Percentiles rank a stretch among this genome's conserved stretches.
Conservation (phyloP, 108 stramenopile genomes). For the Cyclostephanos invisitatus region DNA sequence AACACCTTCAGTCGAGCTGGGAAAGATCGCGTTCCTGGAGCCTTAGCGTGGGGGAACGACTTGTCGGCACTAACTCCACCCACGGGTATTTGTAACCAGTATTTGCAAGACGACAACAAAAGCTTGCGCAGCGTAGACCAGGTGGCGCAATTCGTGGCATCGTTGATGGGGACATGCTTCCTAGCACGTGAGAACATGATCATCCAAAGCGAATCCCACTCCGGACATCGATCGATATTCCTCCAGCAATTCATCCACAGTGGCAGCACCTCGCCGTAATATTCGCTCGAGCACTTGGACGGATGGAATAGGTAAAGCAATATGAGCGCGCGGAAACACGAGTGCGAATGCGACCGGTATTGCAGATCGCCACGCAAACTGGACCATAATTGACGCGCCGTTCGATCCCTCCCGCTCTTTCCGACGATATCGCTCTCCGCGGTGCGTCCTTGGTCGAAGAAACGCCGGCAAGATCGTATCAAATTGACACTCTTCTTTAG, state of each 20-base stretch:
- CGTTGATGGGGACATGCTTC: conserved; percentile 62
- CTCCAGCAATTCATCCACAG: conserved; percentile 79
- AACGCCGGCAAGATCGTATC: conserved; percentile 75
- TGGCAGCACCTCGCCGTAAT: conserved; percentile 71
- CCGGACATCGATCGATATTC: conserved; percentile 85
- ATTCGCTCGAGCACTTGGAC: conserved; percentile 61
- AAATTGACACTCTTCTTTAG: conserved; percentile 72
- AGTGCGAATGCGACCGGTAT: conserved; percentile 83
- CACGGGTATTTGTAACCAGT: conserved; percentile 86
- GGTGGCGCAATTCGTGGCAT: conserved; percentile 39
- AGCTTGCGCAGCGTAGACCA: conserved; percentile 76
- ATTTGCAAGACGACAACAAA: conserved; percentile 70
- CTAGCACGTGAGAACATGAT: conserved; percentile 80
- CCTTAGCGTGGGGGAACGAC: conserved; percentile 64
- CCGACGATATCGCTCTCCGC: conserved; percentile 12
- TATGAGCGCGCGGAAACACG: conserved; percentile 79
- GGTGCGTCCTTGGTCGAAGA: conserved; percentile 76
- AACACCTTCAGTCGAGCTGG: conserved; percentile 76
- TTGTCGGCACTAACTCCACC: conserved; percentile 78
- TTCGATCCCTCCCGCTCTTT: conserved; percentile 38
- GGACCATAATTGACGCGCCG: conserved; percentile 71
- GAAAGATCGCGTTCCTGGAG: conserved; percentile 60
- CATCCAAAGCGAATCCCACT: conserved; percentile 86
- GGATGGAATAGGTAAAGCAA: conserved; percentile 86
- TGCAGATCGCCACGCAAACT: conserved; percentile 66